Percentiles rank a stretch among this genome's conserved stretches.
Evolutionary conservation across 31 red algal species (phyloP).

Genomic region (Endocladia muricata): DNA sequence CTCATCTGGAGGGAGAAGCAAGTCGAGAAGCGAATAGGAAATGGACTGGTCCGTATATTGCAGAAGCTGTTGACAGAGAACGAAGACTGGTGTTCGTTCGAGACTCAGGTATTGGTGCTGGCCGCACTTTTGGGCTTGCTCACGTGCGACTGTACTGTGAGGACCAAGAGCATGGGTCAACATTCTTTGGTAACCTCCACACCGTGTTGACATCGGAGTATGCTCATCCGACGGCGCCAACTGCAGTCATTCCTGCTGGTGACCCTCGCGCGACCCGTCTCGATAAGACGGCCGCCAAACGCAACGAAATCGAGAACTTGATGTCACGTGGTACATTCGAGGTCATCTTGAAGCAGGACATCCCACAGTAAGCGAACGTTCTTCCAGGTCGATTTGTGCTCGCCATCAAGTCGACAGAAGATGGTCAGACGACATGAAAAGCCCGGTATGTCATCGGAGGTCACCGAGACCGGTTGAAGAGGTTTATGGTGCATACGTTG

Average conservation of each 20-base stretch:
- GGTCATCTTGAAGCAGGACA: constrained; percentile 8
- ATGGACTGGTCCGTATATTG: constrained; percentile 3
- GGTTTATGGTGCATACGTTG: neutral
- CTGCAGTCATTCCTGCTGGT: neutral
- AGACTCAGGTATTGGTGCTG: neutral
- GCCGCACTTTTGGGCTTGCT: neutral
- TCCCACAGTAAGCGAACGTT: neutral
- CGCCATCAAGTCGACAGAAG: constrained; percentile 1
- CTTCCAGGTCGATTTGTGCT: constrained; percentile 19
- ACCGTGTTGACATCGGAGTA: neutral
- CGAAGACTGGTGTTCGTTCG: neutral
- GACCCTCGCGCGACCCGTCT: neutral
- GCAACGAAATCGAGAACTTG: neutral
- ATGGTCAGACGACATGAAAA: neutral
- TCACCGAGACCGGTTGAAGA: neutral
- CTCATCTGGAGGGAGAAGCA: constrained; percentile 14
- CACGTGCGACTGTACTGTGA: neutral
- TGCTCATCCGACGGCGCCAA: neutral
- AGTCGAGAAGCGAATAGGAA: constrained; percentile 10
- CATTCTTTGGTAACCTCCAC: constrained; percentile 1
- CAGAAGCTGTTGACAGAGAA: neutral
- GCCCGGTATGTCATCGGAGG: neutral
- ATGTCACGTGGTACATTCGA: constrained; percentile 7
- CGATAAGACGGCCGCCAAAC: constrained; percentile 6
- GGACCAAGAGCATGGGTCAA: neutral